Base-by-base conservation (phyloP, 2,329 filamentous ascomycete species). In the Hymenoscyphus fraxineus region DNA sequence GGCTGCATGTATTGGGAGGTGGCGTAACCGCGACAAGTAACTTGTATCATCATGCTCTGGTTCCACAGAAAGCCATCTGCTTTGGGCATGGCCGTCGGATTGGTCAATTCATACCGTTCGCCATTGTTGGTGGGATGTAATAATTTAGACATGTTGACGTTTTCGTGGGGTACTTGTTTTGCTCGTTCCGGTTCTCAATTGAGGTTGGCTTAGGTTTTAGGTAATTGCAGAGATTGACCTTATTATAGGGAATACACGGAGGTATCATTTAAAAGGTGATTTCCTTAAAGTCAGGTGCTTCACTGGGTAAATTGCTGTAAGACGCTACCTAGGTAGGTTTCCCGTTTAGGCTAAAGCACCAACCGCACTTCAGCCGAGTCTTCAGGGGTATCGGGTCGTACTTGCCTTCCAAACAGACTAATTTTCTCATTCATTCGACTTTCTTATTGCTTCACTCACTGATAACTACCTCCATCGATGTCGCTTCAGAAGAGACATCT, bases 1-100 rank as follows among this genome's bases (percentile, higher is more conserved):
- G 83, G 83, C 72, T 85, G 83, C 83, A 86, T 85, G 76, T 84
- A 85, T 63, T 85, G 83, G 2, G 83, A 79, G 2, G 81, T 84
- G 32, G 83, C 81, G 69, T 83, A 85, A n/a, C 83, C 83, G 22
- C 83, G 82, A 71, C 83, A 85, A 63, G 83, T 85, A 58, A 82
- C 77, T 71, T 85, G 83, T 65, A 85, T 83, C 83, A 85, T 85
- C 83, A 85, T 85, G 74, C 78, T 80, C 73, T 84, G 81, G 69
- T 86, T 86, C 83, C 83, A 86, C 12, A 86, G 77, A 71, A 85
- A 86, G 61, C 79, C 82, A 59, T 79, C 80, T 2, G 83, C 82
- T 73, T 83, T 82, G 60, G 83, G 82, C 78, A 86, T 76, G 51
- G 81, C 81, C 31, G 82, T 83, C n/a, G 83, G 81, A 72, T 79